Evolutionary conservation across 495 filamentous ascomycete genomes (phyloP), one percentile per base, ranked within the genome.

Genomic region (Parathielavia appendiculata): DNA sequence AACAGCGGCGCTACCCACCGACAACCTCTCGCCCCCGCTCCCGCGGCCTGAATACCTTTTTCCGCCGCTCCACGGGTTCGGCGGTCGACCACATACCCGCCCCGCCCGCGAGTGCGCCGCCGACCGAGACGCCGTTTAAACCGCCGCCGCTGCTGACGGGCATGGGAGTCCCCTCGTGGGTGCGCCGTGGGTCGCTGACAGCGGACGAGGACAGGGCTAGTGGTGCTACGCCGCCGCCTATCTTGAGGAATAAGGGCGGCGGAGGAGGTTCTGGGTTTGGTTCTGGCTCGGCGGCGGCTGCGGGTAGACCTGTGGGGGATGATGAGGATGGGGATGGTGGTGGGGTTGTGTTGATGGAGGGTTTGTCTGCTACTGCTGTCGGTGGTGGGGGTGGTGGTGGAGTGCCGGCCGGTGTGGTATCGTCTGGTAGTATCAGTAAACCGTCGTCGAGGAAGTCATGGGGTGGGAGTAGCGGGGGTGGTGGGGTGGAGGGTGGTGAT

Each of bases 181-280:
- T 67, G 14, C 60, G 58, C 35, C 60, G 71, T 1, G 51, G 26
- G 0, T 62, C 63, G 20, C 41, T 64, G 7, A 53, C 58, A 4
- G 74, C 70, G 6, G 71, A 74, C 14, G 66, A 67, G 2, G 54
- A 54, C 20, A 49, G 66, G 4, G 59, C 65, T 4, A 71, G 75
- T 11, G 73, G 75, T 11, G 73, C 75, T 14, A 78, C 76, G 11
- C 76, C 76, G 26, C 75, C 76, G 5, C 76, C 76, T 0, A 79
- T 79, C 47, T 51, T 71, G 57, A 69, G 75, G 13, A 77, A 65
- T 48, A 76, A 69, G 30, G 64, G 54, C 7, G 57, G 26, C 3
- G 26, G 26, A 30, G 26, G 26, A 30, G 26, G 26, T 3, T 2
- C 26, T 30, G 26, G 26, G 26, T 30, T 6, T 30, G 26, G 26